Conservation (phyloP, 2,329 filamentous ascomycete species). For the Fusarium ramigenum region DNA sequence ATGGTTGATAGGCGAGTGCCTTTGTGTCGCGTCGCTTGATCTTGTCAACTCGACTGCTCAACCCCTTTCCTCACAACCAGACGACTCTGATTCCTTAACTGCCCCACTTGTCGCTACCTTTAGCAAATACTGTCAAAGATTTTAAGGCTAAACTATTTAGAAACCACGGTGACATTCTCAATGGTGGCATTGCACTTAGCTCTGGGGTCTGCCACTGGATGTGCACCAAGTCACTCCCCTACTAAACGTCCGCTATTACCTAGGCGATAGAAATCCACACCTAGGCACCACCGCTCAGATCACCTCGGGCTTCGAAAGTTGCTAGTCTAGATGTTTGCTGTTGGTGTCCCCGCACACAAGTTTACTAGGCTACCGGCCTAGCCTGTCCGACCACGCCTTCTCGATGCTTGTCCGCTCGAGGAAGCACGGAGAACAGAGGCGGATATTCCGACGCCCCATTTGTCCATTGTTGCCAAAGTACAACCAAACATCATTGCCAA, state of each 20-base stretch:
- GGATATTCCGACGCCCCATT: neutral
- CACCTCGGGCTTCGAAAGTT: neutral
- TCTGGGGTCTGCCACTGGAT: neutral
- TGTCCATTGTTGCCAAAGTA: slow-evolving; percentile 1
- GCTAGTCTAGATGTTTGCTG: slow-evolving; percentile 7
- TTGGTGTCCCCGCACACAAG: neutral
- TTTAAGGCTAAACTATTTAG: neutral
- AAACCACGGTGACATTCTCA: neutral
- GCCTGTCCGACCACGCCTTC: slow-evolving; percentile 14
- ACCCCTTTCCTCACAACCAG: neutral
- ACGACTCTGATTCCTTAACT: neutral
- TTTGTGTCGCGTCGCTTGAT: slow-evolving; percentile 13
- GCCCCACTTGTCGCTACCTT: neutral
- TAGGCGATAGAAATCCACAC: neutral
- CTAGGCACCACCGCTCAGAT: neutral
- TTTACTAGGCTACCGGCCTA: neutral
- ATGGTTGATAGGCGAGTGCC: slow-evolving; percentile 18
- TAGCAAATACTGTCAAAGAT: slow-evolving; percentile 28
- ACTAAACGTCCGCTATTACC: neutral
- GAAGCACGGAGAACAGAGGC: slow-evolving; percentile 3
- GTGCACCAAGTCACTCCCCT: neutral
- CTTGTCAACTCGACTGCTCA: slow-evolving; percentile 1
- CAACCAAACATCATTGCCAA: slow-evolving; percentile 7
- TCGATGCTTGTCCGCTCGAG: neutral
- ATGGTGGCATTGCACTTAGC: slow-evolving; percentile 1